A percentile compares a stretch with the other conserved stretches of the same genome.
phyloP scores from a whole-genome alignment of 2,329 filamentous ascomycete species.

The Eurotiales sp. region DNA sequence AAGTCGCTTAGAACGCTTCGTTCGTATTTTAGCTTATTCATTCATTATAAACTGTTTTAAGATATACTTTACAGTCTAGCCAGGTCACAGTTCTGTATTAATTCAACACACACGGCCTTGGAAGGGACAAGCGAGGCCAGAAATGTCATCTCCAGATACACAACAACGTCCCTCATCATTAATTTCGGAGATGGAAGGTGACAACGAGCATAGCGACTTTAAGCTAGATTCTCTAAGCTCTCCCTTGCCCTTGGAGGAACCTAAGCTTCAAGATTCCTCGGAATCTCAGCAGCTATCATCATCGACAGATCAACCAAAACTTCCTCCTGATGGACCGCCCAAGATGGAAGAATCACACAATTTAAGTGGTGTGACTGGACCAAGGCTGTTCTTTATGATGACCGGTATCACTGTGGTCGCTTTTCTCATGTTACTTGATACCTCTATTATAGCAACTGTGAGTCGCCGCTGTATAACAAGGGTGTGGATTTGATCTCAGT shows the following conservation, averaged over 20 bases:
- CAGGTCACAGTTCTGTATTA: no score
- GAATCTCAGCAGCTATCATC: background rate
- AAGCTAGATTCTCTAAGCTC: background rate
- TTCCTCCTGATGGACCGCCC: background rate
- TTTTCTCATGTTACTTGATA: slow-evolving; percentile 51
- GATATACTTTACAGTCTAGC: no score
- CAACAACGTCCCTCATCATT: slow-evolving; percentile 1
- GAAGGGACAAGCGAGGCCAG: no score
- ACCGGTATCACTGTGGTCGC: slow-evolving; percentile 39
- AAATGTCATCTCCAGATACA: background rate
- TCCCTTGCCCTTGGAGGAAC: background rate
- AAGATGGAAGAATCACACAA: background rate
- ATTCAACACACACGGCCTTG: no score
- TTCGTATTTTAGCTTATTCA: no score
- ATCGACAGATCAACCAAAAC: background rate
- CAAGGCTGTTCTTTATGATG: slow-evolving; percentile 22
- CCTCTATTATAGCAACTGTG: slow-evolving; percentile 52
- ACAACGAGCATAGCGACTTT: background rate
- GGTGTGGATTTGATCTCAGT: background rate
- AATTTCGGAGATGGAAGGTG: background rate
- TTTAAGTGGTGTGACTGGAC: slow-evolving; percentile 7
- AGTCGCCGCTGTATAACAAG: no score
- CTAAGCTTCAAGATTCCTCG: background rate
- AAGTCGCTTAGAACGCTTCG: no score
- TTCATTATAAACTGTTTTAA: no score